Evolutionary conservation across 441 rosid species (phyloP).

Genomic region (Viola pubescens): DNA sequence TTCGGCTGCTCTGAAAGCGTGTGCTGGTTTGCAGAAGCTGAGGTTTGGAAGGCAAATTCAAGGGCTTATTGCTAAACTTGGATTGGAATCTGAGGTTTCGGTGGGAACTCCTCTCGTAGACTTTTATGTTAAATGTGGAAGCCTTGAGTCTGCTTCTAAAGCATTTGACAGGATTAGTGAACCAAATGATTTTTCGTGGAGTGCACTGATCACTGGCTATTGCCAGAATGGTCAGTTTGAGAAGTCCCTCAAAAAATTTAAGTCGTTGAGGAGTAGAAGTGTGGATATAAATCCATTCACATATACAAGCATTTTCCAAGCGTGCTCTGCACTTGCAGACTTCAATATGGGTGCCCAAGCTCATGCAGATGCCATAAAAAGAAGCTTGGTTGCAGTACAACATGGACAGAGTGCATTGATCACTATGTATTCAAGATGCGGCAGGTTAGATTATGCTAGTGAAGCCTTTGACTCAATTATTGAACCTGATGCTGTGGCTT

Average conservation of each 20-base stretch:
- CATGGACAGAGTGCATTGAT: conserved; percentile 52
- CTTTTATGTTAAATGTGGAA: conserved; percentile 59
- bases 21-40: conserved; percentile 36
- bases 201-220: conserved; percentile 62
- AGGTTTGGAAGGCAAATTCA: conserved; percentile 54
- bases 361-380: conserved; percentile 34
- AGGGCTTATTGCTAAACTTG: conserved; percentile 42
- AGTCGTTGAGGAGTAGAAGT: conserved; percentile 36
- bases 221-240: conserved; percentile 60
- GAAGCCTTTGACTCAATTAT: conserved; percentile 46
- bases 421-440: conserved; percentile 77
- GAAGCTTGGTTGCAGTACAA: conserved; percentile 30
- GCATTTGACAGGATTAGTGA: conserved; percentile 48
- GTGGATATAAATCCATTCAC: conserved; percentile 50
- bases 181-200: conserved; percentile 69
- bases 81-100: conserved; percentile 43
- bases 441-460: conserved; percentile 50
- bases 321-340: conserved; percentile 66
- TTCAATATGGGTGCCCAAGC: conserved; percentile 43
- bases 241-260: conserved; percentile 43
- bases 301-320: conserved; percentile 56
- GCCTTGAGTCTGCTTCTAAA: conserved; percentile 30
- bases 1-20: conserved; percentile 50
- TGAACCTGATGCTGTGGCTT: conserved; percentile 52
- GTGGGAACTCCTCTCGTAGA: conserved; percentile 55